phyloP scores from a whole-genome alignment of 2,329 filamentous ascomycete genomes.

The Geosmithia putterillii region DNA sequence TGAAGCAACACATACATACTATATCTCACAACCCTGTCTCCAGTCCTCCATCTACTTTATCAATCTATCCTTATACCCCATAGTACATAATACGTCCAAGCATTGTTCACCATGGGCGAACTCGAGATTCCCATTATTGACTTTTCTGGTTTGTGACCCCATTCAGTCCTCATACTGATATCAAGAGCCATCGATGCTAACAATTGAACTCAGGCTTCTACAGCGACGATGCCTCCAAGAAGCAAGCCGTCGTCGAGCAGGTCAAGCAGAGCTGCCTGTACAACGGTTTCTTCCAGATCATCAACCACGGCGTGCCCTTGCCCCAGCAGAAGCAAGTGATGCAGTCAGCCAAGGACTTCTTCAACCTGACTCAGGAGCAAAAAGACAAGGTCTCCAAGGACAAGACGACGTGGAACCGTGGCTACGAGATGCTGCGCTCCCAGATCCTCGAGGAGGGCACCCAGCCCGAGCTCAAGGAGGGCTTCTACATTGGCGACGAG shows the following conservation, averaged over 20 bases:
- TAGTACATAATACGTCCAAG: not conserved
- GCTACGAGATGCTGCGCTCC: conserved; percentile 34
- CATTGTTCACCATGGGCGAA: conserved; percentile 2
- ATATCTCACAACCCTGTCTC: too few relatives aligned
- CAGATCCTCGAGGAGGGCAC: conserved; percentile 30
- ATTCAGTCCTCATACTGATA: not conserved
- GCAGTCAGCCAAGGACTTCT: conserved; percentile 28
- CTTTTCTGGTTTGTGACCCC: conserved; percentile 11
- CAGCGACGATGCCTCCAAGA: conserved; percentile 9
- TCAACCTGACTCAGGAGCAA: conserved; percentile 30
- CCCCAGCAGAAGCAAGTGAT: conserved; percentile 26
- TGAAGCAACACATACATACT: too few relatives aligned
- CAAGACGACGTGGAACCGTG: conserved; percentile 28
- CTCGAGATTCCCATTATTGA: conserved; percentile 14
- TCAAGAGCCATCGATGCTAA: not conserved
- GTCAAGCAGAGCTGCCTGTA: conserved; percentile 27
- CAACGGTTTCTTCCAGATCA: conserved; percentile 42
- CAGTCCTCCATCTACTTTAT: not conserved
- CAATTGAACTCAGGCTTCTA: conserved; percentile 6
- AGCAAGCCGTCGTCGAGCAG: conserved; percentile 17
- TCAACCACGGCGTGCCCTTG: conserved; percentile 29
- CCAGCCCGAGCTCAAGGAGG: conserved; percentile 33
- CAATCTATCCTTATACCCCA: not conserved
- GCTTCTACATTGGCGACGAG: conserved; percentile 21
- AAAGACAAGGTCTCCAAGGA: conserved; percentile 28